Base-by-base conservation (phyloP, 2,329 filamentous ascomycete species). In the Colletotrichum musae region DNA sequence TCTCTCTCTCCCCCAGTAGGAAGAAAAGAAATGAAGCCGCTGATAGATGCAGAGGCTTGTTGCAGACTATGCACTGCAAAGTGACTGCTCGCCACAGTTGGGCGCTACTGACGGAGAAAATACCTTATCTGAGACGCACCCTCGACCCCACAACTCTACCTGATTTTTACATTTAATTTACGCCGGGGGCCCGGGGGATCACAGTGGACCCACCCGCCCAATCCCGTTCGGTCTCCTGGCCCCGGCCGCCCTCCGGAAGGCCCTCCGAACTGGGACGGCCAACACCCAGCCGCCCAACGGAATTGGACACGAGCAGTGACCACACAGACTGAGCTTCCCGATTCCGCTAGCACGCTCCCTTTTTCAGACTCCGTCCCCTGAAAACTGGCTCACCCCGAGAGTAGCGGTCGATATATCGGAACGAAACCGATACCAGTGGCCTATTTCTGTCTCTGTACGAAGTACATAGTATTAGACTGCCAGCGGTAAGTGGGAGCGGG, bases 151-250 rank as follows among this genome's bases (percentile, higher is more conserved):
- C 21, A 64, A 41, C 65, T 64, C 65, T 68, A 58, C 65, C 65
- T 64, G 64, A 68, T 36, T 58, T 53, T 53, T 53, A 52, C 43
- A 53, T 64, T 39, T 53, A 64, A 68, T 64, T 52, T 68, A 64
- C 54, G 47, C 53, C 53, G 39, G 54, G 60, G 28, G n/a, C 60
- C 41, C 13, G 15, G 12, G 39, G 54, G 3, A 36, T 36, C 32
- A 36, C 21, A 36, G 10, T 36, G 32, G 32, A 36, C 36, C 62
- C 62, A 51, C 43, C 32, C n/a, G 28, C 13, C 58, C 53, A 58
- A 21, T 52, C 43, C 65, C 53, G 64, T 32, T 47, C 58, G 51
- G 26, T 47, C 36, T 36, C 58, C 43, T 57, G 51, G 24, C 47
- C 58, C 47, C 47, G 47, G 21, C n/a, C 18, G 10, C 47, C 16